Evolutionary conservation across 1,284 basidiomycete species (phyloP).

Genomic region (Moniliella sp.): DNA sequence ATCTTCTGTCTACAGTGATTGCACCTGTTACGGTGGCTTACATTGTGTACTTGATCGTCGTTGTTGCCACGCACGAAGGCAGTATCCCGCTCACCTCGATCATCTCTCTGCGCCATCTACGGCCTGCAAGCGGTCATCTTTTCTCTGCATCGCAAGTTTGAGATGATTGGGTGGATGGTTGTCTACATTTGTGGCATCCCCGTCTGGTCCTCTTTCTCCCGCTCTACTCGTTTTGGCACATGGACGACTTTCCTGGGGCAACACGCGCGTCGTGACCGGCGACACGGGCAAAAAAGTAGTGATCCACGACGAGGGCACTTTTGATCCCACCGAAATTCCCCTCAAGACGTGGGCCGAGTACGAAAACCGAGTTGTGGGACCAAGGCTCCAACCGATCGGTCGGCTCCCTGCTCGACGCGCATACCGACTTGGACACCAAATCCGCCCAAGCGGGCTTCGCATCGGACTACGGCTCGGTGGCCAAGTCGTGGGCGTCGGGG

Average conservation of each 20-base stretch:
- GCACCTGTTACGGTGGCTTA: slow-evolving; percentile 69
- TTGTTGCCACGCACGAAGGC: slow-evolving; percentile 16
- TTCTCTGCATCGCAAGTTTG: slow-evolving; percentile 31
- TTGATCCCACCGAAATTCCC: slow-evolving; percentile 72
- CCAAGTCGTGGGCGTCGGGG: no score
- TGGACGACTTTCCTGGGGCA: slow-evolving; percentile 96
- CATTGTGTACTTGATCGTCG: slow-evolving; percentile 40
- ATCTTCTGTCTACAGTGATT: slow-evolving; percentile 53
- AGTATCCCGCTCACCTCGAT: slow-evolving; percentile 44
- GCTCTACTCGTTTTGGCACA: slow-evolving; percentile 90
- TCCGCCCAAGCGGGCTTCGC: no score
- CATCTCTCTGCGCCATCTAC: slow-evolving; percentile 70
- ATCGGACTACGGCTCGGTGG: no score
- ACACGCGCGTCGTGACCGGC: slow-evolving; percentile 73
- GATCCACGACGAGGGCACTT: slow-evolving; percentile 89
- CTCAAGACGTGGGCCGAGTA: slow-evolving; percentile 92
- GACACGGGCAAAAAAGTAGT: slow-evolving; percentile 66
- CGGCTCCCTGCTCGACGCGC: slow-evolving; percentile 17
- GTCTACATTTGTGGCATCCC: slow-evolving; percentile 50
- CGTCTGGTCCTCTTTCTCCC: slow-evolving; percentile 79
- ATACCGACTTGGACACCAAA: no score
- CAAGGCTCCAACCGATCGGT: slow-evolving; percentile 16
- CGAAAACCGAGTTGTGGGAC: slow-evolving; percentile 55
- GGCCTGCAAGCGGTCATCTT: slow-evolving; percentile 41
- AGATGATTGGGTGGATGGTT: slow-evolving; percentile 30